Evolutionary conservation across 2,329 filamentous ascomycete genomes (phyloP), one percentile per base, ranked within the genome.

Genomic region (Phyllosticta ampelicida): DNA sequence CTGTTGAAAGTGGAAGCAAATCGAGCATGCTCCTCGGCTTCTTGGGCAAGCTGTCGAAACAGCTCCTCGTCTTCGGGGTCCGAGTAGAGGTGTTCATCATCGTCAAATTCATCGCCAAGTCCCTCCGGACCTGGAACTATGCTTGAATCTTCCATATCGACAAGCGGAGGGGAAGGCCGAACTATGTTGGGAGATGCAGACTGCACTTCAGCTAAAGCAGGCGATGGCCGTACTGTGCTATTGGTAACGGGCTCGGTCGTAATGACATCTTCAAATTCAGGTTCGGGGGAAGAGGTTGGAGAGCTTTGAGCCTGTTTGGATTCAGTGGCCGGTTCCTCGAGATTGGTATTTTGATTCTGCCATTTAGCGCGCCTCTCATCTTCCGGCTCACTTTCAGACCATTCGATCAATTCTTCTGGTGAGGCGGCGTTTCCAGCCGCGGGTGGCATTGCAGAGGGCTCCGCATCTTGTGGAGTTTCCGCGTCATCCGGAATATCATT

Each of bases 41-140:
- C 95, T 23, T 86, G 83, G 0, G 90, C 91, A 65, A 99, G 84
- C 64, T 92, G 90, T 6, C 82, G 83, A 58, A 97, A 80, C 6
- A 99, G 79, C 64, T 96, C 90, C 68, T 91, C 91, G 62, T 97
- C 92, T 71, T 96, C 94, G 0, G 90, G 87, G 63, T 97, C 92
- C 30, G 88, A 94, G 65, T 78, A 78, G 56, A 71, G 65, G 44
- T 71, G 70, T 10, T 68, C 70, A 5, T 69, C 67, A 23, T 71
- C 62, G 8, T n/a, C 44, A 13, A 52, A n/a, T n/a, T n/a, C 16
- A n/a, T 63, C 54, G n/a, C 58, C 20, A 36, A 49, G 20, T 51
- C 59, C 61, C 21, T 62, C 63, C 26, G 9, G 70, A 65, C 21
- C 67, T 61, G 5, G 71, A 65, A 3, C 68, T 62, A 11, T 67